Evolutionary conservation across 1,139 yeast species (phyloP).

Genomic region (Scheffersomyces quercinus): DNA sequence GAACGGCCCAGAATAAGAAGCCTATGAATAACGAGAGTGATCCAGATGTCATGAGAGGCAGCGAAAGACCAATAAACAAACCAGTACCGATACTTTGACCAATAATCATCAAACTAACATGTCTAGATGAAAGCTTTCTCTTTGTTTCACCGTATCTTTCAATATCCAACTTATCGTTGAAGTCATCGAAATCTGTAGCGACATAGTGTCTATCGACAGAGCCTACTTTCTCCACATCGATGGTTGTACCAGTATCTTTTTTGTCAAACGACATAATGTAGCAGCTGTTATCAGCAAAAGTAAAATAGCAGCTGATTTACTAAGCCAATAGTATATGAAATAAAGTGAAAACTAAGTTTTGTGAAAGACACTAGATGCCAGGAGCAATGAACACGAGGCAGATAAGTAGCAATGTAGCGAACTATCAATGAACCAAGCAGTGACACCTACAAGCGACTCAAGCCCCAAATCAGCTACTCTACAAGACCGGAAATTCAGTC

Average conservation of each 20-base stretch:
- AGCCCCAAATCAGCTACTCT: too few species aligned
- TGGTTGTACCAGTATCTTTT: conserved; percentile 10
- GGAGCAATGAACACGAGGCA: too few species aligned
- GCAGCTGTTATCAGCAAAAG: too few species aligned
- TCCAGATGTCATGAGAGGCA: conserved; percentile 37
- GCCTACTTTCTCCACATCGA: conserved; percentile 27
- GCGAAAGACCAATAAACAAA: conserved; percentile 38
- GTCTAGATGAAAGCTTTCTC: conserved; percentile 44
- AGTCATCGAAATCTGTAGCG: conserved; percentile 28
- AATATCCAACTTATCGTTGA: conserved; percentile 31
- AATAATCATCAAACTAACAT: conserved; percentile 49
- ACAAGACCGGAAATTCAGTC: too few species aligned
- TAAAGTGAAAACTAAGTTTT: too few species aligned
- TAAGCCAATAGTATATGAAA: too few species aligned
- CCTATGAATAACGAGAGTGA: conserved; percentile 40
- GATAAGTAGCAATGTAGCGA: too few species aligned
- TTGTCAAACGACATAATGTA: conserved; percentile 4
- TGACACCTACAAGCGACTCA: too few species aligned
- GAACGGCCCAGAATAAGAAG: conserved; percentile 33
- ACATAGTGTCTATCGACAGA: conserved; percentile 14
- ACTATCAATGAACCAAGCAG: too few species aligned
- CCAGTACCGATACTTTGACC: conserved; percentile 58
- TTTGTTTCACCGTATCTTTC: conserved; percentile 36
- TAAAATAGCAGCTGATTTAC: too few species aligned
- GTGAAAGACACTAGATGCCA: too few species aligned